Evolutionary conservation across 768 basidiomycete species (phyloP).

Genomic region (Dentipellis sp.): DNA sequence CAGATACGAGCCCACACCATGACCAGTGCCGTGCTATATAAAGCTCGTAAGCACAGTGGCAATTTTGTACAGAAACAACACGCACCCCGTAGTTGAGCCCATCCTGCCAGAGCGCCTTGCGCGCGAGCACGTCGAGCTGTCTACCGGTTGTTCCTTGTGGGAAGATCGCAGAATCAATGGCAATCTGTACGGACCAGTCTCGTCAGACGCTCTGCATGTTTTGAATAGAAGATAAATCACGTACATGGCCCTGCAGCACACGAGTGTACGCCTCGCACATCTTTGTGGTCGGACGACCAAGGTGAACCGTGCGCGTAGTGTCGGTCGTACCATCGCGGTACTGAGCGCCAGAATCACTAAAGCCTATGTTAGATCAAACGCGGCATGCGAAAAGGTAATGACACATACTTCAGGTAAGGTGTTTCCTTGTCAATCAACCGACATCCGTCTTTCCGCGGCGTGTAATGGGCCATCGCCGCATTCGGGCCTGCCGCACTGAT

Average conservation of each 20-base stretch:
- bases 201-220: constrained; percentile 8
- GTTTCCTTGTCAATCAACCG: constrained; percentile 66
- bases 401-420: constrained; percentile 65
- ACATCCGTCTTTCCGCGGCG: constrained; percentile 59
- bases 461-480: constrained; percentile 92
- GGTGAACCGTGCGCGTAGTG: constrained; percentile 75
- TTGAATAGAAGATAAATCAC: constrained; percentile 25
- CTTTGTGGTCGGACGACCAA: constrained; percentile 79
- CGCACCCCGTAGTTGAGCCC: constrained; percentile 72
- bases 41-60: neutral
- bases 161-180: constrained; percentile 84
- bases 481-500: constrained; percentile 88
- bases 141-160: constrained; percentile 82
- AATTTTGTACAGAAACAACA: constrained; percentile 6
- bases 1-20: constrained; percentile 83
- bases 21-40: constrained; percentile 78
- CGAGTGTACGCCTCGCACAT: constrained; percentile 89
- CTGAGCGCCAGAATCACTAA: constrained; percentile 77
- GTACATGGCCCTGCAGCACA: constrained; percentile 92
- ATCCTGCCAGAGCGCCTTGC: constrained; percentile 81
- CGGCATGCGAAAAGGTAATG: constrained; percentile 32
- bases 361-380: constrained; percentile 1
- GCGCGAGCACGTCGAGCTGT: constrained; percentile 83
- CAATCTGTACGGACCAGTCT: constrained; percentile 49
- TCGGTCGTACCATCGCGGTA: constrained; percentile 87